Percentiles rank a stretch among this genome's conserved stretches.
Evolutionary conservation across 495 filamentous ascomycete species (phyloP).

Genomic region (Collariella sp.): DNA sequence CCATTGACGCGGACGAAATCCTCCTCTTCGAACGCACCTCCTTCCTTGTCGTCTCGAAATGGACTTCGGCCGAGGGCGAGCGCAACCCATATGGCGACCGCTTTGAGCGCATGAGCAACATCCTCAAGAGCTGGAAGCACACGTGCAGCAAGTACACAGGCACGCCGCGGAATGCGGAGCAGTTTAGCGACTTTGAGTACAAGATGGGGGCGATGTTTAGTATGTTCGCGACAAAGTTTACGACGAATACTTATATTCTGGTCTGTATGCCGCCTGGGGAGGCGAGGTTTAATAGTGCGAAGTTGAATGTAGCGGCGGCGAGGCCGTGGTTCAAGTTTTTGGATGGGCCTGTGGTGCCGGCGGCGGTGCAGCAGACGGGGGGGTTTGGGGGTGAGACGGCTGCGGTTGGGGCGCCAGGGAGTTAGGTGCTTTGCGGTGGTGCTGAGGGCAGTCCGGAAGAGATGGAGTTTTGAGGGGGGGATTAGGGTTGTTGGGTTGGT

Average conservation of each 20-base stretch:
- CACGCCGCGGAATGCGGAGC: slow-evolving; percentile 48
- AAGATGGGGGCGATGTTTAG: slow-evolving; percentile 60
- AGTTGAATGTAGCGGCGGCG: slow-evolving; percentile 81
- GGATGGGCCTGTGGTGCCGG: slow-evolving; percentile 30
- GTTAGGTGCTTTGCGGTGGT: neutral
- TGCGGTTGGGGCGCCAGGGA: neutral
- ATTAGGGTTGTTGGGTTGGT: neutral
- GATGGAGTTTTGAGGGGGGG: neutral
- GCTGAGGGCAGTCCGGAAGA: neutral
- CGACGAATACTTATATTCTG: slow-evolving; percentile 92
- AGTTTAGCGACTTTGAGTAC: slow-evolving; percentile 47
- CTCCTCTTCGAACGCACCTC: slow-evolving; percentile 93
- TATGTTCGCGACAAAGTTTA: slow-evolving; percentile 86
- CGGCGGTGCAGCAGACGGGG: neutral
- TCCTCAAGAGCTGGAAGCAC: slow-evolving; percentile 96
- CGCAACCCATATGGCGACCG: slow-evolving; percentile 84
- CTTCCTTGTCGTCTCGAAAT: slow-evolving; percentile 84
- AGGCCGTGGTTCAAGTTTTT: slow-evolving; percentile 63
- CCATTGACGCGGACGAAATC: slow-evolving; percentile 86
- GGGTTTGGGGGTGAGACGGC: neutral
- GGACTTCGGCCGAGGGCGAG: slow-evolving; percentile 61
- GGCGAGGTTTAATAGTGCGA: slow-evolving; percentile 76
- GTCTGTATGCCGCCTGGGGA: slow-evolving; percentile 83
- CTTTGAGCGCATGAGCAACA: slow-evolving; percentile 89
- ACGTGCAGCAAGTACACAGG: slow-evolving; percentile 44